Conservation (phyloP, 441 rosid genomes). For the Hura crepitans region DNA sequence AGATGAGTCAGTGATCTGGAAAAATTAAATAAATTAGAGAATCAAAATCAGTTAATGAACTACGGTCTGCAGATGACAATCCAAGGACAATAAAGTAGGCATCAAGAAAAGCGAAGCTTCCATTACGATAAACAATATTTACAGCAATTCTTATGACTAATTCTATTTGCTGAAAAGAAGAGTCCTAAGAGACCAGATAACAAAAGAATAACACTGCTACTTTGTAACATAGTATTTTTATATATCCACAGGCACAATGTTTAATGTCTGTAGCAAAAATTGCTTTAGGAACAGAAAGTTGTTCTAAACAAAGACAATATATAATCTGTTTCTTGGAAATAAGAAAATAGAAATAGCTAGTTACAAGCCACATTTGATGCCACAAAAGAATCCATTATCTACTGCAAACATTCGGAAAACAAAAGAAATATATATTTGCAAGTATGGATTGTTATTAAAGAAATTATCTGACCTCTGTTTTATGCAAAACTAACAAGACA, state of each 20-base stretch:
- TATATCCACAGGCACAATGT: not conserved
- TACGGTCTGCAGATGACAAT: not conserved
- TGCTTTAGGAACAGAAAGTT: not conserved
- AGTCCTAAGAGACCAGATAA: not conserved
- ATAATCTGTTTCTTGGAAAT: not conserved
- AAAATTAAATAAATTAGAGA: not conserved
- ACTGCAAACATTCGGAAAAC: not conserved
- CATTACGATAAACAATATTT: not conserved
- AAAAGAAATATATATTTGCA: not conserved
- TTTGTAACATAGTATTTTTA: too few relatives aligned
- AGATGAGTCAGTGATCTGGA: not conserved
- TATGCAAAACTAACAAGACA: not conserved
- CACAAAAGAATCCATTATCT: slow-evolving; percentile 6
- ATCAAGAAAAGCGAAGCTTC: not conserved
- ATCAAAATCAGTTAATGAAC: not conserved
- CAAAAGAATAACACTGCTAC: not conserved
- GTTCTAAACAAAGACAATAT: not conserved
- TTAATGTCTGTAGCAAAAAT: not conserved
- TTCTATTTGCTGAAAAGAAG: slow-evolving; percentile 3
- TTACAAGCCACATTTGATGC: not conserved
- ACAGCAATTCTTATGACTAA: not conserved
- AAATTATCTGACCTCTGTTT: not conserved
- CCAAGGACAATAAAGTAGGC: not conserved
- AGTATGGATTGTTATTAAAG: not conserved
- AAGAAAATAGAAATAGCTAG: not conserved